These are phyloP conservation scores for Haplosporangium sp. DNA, from an alignment of 371 early-diverging fungal genomes.

Conservation along the genomic window DNA sequence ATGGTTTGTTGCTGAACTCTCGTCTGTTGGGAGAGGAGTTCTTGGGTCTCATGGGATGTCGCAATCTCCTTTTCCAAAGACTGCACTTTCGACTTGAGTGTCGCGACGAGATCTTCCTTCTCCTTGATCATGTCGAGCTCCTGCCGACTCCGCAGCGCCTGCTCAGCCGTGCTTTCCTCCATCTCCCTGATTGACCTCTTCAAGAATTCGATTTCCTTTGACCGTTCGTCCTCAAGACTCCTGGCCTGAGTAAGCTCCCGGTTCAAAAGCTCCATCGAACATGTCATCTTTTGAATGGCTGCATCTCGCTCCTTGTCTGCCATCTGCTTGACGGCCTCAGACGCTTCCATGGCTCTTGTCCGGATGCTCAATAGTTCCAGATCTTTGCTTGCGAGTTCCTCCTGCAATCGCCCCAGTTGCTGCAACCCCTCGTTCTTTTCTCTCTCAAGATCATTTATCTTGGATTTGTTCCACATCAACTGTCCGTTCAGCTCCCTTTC, in stretches of 20 bases:
- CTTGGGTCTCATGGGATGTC: neutral
- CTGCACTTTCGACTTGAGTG: conserved; percentile 1
- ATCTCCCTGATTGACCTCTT: neutral
- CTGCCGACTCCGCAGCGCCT: conserved; percentile 4
- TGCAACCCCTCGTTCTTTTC: conserved; percentile 28
- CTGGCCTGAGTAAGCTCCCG: conserved; percentile 7
- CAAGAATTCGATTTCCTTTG: conserved; percentile 30
- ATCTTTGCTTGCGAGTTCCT: conserved; percentile 31
- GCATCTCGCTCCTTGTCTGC: conserved; percentile 29
- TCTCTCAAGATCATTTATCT: conserved; percentile 11
- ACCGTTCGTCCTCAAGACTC: conserved; percentile 5
- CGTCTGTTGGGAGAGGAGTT: neutral
- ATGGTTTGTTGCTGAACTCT: conserved; percentile 6
- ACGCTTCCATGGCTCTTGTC: conserved; percentile 12
- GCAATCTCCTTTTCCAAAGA: neutral
- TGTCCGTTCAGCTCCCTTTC: conserved; percentile 8
- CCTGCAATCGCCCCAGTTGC: conserved; percentile 19
- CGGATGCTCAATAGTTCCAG: conserved; percentile 17
- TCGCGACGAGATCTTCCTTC: conserved; percentile 1
- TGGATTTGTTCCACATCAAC: conserved; percentile 1
- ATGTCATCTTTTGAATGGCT: neutral
- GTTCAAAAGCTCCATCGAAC: conserved; percentile 10
- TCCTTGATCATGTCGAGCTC: conserved; percentile 8
- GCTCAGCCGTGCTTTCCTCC: conserved; percentile 13
- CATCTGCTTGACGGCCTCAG: conserved; percentile 13